Conservation (phyloP, 768 basidiomycete genomes). For the Scleroderma bovista region DNA sequence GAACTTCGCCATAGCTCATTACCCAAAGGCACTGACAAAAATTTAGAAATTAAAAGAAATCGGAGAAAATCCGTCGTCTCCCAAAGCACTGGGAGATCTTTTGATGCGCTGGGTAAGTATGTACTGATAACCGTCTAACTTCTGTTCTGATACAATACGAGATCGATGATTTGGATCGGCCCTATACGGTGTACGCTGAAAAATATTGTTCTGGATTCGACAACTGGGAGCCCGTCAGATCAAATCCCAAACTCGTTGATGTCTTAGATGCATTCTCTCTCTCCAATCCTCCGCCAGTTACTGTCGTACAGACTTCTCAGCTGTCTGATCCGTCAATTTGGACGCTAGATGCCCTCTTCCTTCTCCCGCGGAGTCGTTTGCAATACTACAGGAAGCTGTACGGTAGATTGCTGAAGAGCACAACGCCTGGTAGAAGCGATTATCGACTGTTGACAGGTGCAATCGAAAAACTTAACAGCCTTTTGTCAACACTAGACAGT, state of each 20-base stretch:
- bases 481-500: slow-evolving; percentile 64
- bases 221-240: slow-evolving; percentile 70
- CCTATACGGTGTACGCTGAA: slow-evolving; percentile 77
- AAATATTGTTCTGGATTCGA: slow-evolving; percentile 79
- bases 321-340: slow-evolving; percentile 45
- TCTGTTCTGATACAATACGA: slow-evolving; percentile 29
- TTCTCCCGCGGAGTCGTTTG: slow-evolving; percentile 77
- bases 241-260: slow-evolving; percentile 63
- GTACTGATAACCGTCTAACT: slow-evolving; percentile 5
- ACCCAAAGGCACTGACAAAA: slow-evolving; percentile 8
- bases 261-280: slow-evolving; percentile 68
- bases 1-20: background rate
- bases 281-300: slow-evolving; percentile 51
- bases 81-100: slow-evolving; percentile 90
- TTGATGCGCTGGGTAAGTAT: slow-evolving; percentile 91
- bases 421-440: slow-evolving; percentile 81
- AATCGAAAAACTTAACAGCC: slow-evolving; percentile 68
- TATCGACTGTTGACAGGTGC: slow-evolving; percentile 77
- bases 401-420: slow-evolving; percentile 76
- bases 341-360: slow-evolving; percentile 86
- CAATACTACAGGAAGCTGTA: slow-evolving; percentile 94
- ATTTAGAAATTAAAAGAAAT: slow-evolving; percentile 89
- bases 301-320: slow-evolving; percentile 29
- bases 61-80: slow-evolving; percentile 85
- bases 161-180: slow-evolving; percentile 88